Conservation (phyloP, 1,284 basidiomycete species). For the Rhizoctonia solani region DNA sequence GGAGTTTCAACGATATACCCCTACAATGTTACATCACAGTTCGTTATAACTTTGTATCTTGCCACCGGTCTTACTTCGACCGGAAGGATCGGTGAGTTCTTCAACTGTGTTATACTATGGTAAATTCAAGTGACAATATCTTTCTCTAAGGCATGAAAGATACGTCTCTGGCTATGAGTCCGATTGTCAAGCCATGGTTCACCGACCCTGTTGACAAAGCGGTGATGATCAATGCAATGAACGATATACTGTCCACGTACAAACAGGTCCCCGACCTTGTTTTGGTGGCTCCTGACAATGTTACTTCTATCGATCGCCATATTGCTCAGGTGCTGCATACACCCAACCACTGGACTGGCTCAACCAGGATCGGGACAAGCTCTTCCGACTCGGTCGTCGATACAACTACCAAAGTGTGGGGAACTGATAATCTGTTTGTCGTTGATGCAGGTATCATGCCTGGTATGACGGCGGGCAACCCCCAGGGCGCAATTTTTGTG, state of each 20-base stretch:
- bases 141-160: conserved; percentile 44
- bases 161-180: conserved; percentile 54
- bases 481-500: conserved; percentile 59
- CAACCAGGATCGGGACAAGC: conserved; percentile 53
- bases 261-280: conserved; percentile 54
- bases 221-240: conserved; percentile 55
- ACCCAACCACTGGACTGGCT: conserved; percentile 66
- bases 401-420: conserved; percentile 59
- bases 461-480: conserved; percentile 53
- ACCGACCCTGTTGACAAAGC: conserved; percentile 59
- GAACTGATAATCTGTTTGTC: conserved; percentile 39
- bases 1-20: conserved; percentile 55
- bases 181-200: conserved; percentile 63
- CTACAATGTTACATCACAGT: conserved; percentile 58
- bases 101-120: no score
- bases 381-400: conserved; percentile 56
- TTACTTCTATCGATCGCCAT: conserved; percentile 48
- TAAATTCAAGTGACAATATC: neutral
- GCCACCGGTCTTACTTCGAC: conserved; percentile 62
- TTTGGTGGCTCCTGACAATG: conserved; percentile 61
- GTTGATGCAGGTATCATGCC: conserved; percentile 34
- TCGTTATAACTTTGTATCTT: conserved; percentile 61
- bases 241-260: conserved; percentile 45
- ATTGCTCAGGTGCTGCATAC: conserved; percentile 46
- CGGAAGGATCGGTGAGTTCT: conserved; percentile 63